Evolutionary conservation across 495 filamentous ascomycete species (phyloP).

Genomic region (Penicillium simplicissimum): DNA sequence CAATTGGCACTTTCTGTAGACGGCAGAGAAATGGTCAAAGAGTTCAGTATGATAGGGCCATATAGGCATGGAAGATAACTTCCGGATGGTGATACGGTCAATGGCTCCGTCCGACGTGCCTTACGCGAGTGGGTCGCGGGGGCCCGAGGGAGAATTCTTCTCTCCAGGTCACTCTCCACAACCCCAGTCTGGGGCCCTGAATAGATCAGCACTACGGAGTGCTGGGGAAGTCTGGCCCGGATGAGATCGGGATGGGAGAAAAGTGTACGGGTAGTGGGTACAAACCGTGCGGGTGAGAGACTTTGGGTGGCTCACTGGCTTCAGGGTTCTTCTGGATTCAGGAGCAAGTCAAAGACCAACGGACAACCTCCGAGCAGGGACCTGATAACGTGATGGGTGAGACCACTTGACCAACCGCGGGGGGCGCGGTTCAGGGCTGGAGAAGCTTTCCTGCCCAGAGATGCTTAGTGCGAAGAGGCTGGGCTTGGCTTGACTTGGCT

Average conservation of each 20-base stretch:
- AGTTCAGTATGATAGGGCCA: background rate
- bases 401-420: no score
- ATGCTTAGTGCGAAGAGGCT: constrained; percentile 1
- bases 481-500: constrained; percentile 8
- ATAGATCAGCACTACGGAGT: constrained; percentile 1
- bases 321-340: background rate
- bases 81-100: background rate
- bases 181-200: background rate
- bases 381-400: background rate
- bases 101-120: background rate
- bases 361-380: background rate
- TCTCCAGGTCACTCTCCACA: constrained; percentile 7
- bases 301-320: background rate
- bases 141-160: constrained; percentile 8
- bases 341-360: background rate
- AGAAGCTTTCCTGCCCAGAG: constrained; percentile 5
- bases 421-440: background rate
- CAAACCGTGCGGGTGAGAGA: background rate
- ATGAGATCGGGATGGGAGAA: background rate
- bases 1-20: background rate
- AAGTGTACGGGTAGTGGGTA: background rate
- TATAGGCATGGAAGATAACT: background rate
- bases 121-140: constrained; percentile 13
- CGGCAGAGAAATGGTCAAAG: no score
- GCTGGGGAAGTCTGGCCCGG: constrained; percentile 3